Base-by-base conservation (phyloP, 495 filamentous ascomycete genomes). In the Penicillium silybi region DNA sequence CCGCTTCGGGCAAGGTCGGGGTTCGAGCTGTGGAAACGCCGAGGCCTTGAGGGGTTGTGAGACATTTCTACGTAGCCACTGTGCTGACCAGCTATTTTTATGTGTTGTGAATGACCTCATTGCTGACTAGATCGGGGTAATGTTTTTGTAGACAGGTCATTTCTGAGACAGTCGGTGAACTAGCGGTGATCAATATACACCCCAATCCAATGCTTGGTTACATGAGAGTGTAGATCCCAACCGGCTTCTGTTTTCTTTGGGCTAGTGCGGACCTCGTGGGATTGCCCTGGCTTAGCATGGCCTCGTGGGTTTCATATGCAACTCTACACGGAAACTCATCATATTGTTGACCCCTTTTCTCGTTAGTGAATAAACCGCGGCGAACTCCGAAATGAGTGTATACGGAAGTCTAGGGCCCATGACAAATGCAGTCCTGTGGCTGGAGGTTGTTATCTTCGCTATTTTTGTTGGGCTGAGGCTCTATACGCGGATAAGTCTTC, bases 401-500 rank as follows among this genome's bases (percentile, higher is more conserved):
- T 66, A 66, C 46, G 63, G 63, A 39, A 60, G 63, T 17, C 20
- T 48, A 44, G 64, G 64, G 3, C 64, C 58, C 23, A 67, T 64
- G 64, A 52, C 52, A 35, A 64, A 64, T 52, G 64, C 52, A 2
- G 56, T 64, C 23, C 61, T 64, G 5, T 64, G 61, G 61, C 20
- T 59, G 29, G 45, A 56, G 22, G 58, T 49, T 11, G 25, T 64
- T 6, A 40, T 67, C 8, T 54, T 62, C 41, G 32, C 54, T 29
- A 10, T 29, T 9, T 29, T 29, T 9, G 26, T 29, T 9, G 57
- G 23, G 32, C 54, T 66, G 9, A 42, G 63, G 13, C 46, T 66
- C 37, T 66, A 63, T 44, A 66, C 63, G 4, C 57, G 63, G 22
- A 63, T 57, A 19, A 19, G 29, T 7, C 58, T 66, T 32, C 38